Evolutionary conservation across 2,329 filamentous ascomycete species (phyloP), one percentile per base, ranked within the genome.

Genomic region (Chaetomiaceae sp.): DNA sequence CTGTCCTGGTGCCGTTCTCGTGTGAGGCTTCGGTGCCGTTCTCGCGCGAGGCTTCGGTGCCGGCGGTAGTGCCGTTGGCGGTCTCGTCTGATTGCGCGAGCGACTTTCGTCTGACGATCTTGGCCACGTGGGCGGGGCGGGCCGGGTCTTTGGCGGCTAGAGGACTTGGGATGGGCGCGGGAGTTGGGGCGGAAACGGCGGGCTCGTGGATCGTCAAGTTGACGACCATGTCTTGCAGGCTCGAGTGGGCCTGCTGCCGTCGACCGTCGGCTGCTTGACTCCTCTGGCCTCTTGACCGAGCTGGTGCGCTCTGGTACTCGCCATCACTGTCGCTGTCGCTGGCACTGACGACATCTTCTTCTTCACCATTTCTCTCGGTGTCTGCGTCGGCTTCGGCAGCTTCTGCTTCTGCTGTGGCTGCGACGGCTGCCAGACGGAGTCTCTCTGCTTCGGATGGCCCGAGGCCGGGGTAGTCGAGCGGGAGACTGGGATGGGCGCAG

Each of bases 401-500:
- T 12, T 25, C 35, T 4, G 10, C 27, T 16, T 25, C 12, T 9
- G 20, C 23, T 4, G n/a, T 21, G 10, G 39, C 12, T 8, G 20
- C 40, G 5, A 16, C 14, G 3, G 44, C 40, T 3, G n/a, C 35
- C 3, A 19, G 23, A 9, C 40, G 30, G 17, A 37, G 12, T 12
- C 41, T 20, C 45, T 51, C 39, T 19, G 44, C 19, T 38, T 55
- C 58, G 0, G 58, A 59, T 0, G 57, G 59, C 9, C 56, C 54
- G 13, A 54, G 53, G 16, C 58, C 54, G 0, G 46, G 48, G 38
- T 66, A 48, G 44, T 64, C 43, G 16, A 63, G 52, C 1, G 58
- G 55, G 35, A 65, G 46, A 10, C 55, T 56, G 7, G 58, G 56
- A 38, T 63, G 61, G 13, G 59, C 56, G 40, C 58, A 59, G 38